Base-by-base conservation (phyloP, 257 asterid genomes). In the Solanum lycopersicoides region DNA sequence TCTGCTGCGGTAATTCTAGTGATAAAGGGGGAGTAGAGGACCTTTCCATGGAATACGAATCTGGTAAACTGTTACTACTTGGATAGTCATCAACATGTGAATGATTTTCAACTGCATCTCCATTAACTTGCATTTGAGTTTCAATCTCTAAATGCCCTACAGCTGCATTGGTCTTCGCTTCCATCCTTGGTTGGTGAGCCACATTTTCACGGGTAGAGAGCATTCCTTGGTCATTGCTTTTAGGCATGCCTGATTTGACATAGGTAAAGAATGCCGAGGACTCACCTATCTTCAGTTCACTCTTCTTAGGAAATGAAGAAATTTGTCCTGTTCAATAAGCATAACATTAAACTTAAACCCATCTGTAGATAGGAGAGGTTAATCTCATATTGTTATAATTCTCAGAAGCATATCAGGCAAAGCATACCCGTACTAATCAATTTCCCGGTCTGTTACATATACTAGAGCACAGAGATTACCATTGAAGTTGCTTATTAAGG, bases 201-300 rank as follows among this genome's bases (percentile, higher is more conserved):
- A 87, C 79, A 82, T 83, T 91, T 84, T 90, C 95, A 39, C 41
- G 84, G 82, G 88, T 34, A 32, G 90, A 71, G 85, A 89, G 86
- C 7, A 89, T 83, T 83, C 71, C 93, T 11, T 87, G 95, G 87
- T 34, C 79, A 89, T 88, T 90, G 91, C 87, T 89, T 85, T 85
- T 93, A 72, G 92, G 93, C 18, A 90, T 82, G 93, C 84, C 90
- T 86, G 98, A 92, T 91, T 96, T 97, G 89, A 97, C 96, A 56
- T 97, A 97, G 44, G 97, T 93, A 92, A 96, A 97, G 90, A 97
- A 97, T 34, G 99, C 99, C 5, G 99, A 97, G 82, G 98, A 95
- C 66, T 90, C 98, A 9, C 99, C 99, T 65, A 97, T 96, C 93
- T 90, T 96, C 87, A 97, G 88, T 87, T 91, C 93, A 71, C 92